Evolutionary conservation across 2,329 filamentous ascomycete genomes (phyloP).

Genomic region (Monosporascus cannonballus): DNA sequence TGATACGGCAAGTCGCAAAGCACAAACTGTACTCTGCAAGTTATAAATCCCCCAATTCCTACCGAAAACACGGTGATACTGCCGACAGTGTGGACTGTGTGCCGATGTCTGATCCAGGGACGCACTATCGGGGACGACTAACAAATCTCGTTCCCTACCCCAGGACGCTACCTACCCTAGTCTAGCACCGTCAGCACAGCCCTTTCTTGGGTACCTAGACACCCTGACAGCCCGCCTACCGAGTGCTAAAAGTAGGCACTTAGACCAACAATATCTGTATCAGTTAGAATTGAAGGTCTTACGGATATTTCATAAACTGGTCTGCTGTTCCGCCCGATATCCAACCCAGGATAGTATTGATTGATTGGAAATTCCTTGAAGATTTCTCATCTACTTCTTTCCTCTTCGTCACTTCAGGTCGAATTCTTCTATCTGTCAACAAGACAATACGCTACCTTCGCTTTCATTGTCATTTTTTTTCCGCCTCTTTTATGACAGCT

Average conservation of each 20-base stretch:
- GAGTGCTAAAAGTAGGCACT: too few relatives aligned
- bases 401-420: too few relatives aligned
- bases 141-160: neutral
- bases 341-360: too few relatives aligned
- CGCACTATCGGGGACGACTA: neutral
- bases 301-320: too few relatives aligned
- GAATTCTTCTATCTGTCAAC: neutral
- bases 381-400: too few relatives aligned
- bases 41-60: too few relatives aligned
- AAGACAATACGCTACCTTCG: neutral
- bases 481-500: neutral
- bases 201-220: neutral
- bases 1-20: neutral
- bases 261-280: too few relatives aligned
- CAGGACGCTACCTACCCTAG: neutral
- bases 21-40: neutral
- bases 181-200: neutral
- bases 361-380: too few relatives aligned
- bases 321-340: too few relatives aligned
- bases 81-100: neutral
- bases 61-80: neutral
- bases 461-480: neutral
- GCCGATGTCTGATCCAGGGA: neutral
- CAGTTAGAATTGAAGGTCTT: too few relatives aligned
- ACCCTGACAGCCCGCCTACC: neutral